These are phyloP conservation scores for Nelumbo lutea DNA, from an alignment of 164 flowering plant genomes.

Conservation along the genomic window DNA sequence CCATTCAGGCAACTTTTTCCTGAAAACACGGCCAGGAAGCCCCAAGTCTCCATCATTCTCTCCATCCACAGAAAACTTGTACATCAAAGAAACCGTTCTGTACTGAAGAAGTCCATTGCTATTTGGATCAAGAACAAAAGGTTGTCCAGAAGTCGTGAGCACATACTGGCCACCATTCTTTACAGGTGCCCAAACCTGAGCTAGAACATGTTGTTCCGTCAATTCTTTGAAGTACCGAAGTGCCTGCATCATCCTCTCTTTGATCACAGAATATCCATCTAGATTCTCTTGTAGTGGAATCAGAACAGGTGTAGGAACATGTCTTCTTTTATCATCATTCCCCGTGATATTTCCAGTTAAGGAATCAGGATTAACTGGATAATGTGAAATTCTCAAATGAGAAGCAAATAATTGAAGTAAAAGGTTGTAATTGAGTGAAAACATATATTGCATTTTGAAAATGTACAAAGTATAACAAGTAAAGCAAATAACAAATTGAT, in stretches of 20 bases:
- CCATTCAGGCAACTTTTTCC: slow-evolving; percentile 88
- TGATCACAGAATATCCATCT: slow-evolving; percentile 68
- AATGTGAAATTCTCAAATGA: slow-evolving; percentile 12
- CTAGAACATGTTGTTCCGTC: slow-evolving; percentile 75
- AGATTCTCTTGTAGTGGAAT: slow-evolving; percentile 30
- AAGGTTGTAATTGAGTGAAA: background rate
- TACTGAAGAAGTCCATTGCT: slow-evolving; percentile 77
- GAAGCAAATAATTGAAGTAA: slow-evolving; percentile 4
- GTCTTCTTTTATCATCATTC: slow-evolving; percentile 23
- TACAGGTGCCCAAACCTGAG: slow-evolving; percentile 97
- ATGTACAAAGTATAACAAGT: background rate
- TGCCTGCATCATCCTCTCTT: slow-evolving; percentile 87
- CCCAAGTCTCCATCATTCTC: slow-evolving; percentile 67
- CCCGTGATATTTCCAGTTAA: slow-evolving; percentile 23
- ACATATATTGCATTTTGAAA: background rate
- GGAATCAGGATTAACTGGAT: slow-evolving; percentile 36
- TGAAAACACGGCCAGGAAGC: slow-evolving; percentile 95
- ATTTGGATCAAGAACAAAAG: slow-evolving; percentile 80
- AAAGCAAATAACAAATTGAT: background rate
- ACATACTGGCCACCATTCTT: slow-evolving; percentile 55
- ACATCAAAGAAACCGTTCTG: slow-evolving; percentile 73
- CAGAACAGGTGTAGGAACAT: slow-evolving; percentile 26
- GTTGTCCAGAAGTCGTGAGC: slow-evolving; percentile 94
- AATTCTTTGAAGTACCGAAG: slow-evolving; percentile 76
- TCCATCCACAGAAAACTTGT: slow-evolving; percentile 71